Evolutionary conservation across 2,329 filamentous ascomycete genomes (phyloP), one percentile per base, ranked within the genome.

Genomic region (Aspergillus latus): DNA sequence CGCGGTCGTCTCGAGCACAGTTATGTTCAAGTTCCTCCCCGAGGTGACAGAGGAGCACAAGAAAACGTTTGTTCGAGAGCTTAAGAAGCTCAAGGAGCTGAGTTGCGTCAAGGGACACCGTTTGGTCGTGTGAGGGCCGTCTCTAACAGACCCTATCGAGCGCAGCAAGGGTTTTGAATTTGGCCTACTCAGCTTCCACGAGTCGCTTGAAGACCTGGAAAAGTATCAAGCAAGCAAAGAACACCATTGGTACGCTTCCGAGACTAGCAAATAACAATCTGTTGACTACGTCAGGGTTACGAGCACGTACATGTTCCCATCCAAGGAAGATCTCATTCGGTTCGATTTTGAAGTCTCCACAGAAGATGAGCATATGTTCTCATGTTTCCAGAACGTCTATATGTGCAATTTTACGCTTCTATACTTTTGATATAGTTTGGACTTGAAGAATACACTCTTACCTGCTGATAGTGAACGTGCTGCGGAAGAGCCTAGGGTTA

Each of bases 351-450:
- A 52, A 15, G 43, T 56, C 5, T 34, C 54, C 7, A 8, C 49
- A 4, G 48, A 54, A 37, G 52, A 56, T 21, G 54, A 56, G 43
- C 37, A 52, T 47, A 56, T 56, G 54, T 56, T 44, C 8, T 28
- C 42, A 10, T 28, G 16, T 28, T 44, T 44, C 26, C 15, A 44
- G 42, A 5, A 9, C 21, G 21, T 21, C 21, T 21, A 21, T 21
- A 21, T 21, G 21, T 21, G 21, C 21, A 21, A 21, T 21, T 21
- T 21, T 21, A 21, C 21, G 21, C 21, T 21, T 21, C 21, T 21
- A 21, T 21, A 21, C 21, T 21, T 21, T 21, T 21, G 21, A 21
- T 21, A 21, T 21, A 21, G 21, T 21, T 21, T 21, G 21, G 21
- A 21, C 21, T 21, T 21, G 21, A 21, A 21, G 21, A 21, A 21